phyloP scores from a whole-genome alignment of 495 filamentous ascomycete genomes.

The Tuber melanosporum region DNA sequence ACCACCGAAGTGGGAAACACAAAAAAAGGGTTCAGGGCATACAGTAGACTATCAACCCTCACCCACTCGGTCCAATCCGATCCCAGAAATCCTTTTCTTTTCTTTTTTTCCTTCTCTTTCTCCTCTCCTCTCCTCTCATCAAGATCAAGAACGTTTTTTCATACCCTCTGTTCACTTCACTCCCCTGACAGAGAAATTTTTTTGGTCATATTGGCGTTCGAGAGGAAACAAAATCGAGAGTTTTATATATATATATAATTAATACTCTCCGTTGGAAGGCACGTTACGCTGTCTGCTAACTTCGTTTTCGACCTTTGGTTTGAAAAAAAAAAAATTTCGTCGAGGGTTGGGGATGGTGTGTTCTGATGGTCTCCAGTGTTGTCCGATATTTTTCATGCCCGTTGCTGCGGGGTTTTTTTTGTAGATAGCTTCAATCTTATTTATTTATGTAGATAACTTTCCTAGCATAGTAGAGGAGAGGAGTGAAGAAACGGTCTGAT shows the following conservation, averaged over 20 bases:
- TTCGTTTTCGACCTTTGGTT: neutral
- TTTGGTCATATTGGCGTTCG: conserved; percentile 41
- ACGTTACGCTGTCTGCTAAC: conserved; percentile 32
- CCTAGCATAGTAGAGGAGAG: neutral
- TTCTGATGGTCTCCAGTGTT: conserved; percentile 35
- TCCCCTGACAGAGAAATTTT: conserved; percentile 14
- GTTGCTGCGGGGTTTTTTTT: neutral
- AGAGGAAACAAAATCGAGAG: conserved; percentile 25
- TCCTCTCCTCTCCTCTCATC: neutral
- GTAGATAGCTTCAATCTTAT: too few species aligned
- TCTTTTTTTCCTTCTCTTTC: neutral
- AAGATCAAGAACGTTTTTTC: conserved; percentile 41
- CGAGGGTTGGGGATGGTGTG: conserved; percentile 1
- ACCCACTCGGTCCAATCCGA: neutral
- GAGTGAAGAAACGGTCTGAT: neutral
- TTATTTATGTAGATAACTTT: neutral
- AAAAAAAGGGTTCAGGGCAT: neutral
- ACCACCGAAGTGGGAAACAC: too few species aligned
- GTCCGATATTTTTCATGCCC: conserved; percentile 18
- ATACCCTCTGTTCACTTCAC: conserved; percentile 22
- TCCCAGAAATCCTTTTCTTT: neutral
- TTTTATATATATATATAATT: neutral
- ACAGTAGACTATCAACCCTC: neutral
- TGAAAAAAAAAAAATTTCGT: neutral
- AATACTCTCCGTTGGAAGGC: conserved; percentile 13